Base-by-base conservation (phyloP, 805 yeast genomes). In the Saccharomyces cerevisiae region DNA sequence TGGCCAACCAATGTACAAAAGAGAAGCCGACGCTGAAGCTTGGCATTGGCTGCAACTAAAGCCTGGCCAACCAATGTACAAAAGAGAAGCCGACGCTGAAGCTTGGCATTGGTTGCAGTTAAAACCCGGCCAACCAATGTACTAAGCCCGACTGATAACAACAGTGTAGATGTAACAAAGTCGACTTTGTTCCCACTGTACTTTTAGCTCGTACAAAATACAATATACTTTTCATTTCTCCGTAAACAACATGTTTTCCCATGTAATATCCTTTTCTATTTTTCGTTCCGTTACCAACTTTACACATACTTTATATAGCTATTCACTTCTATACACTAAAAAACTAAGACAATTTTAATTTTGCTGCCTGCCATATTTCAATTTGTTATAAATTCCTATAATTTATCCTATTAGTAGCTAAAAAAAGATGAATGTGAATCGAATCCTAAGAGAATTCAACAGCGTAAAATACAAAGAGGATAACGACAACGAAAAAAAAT, bases 81-180 rank as follows among this genome's bases (percentile, higher is more conserved):
- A n/a, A n/a, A n/a, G n/a, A n/a, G n/a, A n/a, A 26, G 64, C 65
- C 27, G 64, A 59, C 22, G 66, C 66, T 32, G 58, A 57, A 8
- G 64, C 68, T 26, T 63, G 68, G 69, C 61, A 59, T 48, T 66
- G 70, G 70, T 49, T 67, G 29, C 51, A 55, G 21, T 52, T 67
- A 41, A 53, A 48, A 46, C 58, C 55, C 47, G 69, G 69, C 52
- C 66, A 65, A 59, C 68, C 68, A 41, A 50, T 65, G 54, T 59
- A 59, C 57, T 51, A 51, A 46, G 11, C 17, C 17, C 11, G 9
- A 17, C 8, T 17, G 11, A 4, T n/a, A 36, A 8, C 24, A 8
- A 36, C 24, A 21, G 10, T 17, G 24, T 21, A 36, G 43, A 17
- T 1, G 22, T 13, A 10, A 14, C 17, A 31, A 31, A 32, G 2